Base-by-base conservation (phyloP, 2,329 filamentous ascomycete species). In the Amauroascus verrucosus region DNA sequence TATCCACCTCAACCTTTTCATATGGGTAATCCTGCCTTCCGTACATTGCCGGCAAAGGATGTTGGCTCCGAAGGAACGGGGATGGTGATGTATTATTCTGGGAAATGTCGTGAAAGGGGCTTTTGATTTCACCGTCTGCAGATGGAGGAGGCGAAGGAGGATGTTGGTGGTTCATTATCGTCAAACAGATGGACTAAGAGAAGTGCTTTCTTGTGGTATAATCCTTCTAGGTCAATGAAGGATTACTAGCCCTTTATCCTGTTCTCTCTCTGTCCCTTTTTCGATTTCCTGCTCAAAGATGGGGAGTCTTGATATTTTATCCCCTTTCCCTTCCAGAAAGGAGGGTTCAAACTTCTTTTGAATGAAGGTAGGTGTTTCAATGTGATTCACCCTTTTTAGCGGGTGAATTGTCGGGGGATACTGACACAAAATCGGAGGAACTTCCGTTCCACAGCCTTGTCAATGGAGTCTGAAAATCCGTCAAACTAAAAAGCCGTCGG, bases 81-180 rank as follows among this genome's bases (percentile, higher is more conserved):
- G 49, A 49, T 33, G 20, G 38, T 37, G 22, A 16, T 16, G 20
- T 53, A 44, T 44, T 51, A 51, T 48, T 37, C 32, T 55, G 54
- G 28, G 52, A 50, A 33, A 49, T 40, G 7, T 38, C 40, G 16
- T 48, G 54, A 35, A 56, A 30, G 30, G n/a, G 47, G 16, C 18
- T 22, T 30, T 55, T 56, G 20, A 54, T 22, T 8, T 59, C 57
- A 46, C 52, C 54, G 54, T 58, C 54, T 47, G 53, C 53, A 35
- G 58, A 58, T 26, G 26, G 54, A 41, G 58, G 56, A 54, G 58
- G 56, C 30, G 58, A 56, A 24, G 56, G 56, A n/a, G 52, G 58
- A 45, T 56, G 57, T 30, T 51, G 54, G 8, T 56, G 54, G 35
- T 51, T 55, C 43, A 57, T 55, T 53, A 57, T 57, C 28, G 18